phyloP scores from a whole-genome alignment of 2,329 filamentous ascomycete genomes.

The Verticillium dahliae region DNA sequence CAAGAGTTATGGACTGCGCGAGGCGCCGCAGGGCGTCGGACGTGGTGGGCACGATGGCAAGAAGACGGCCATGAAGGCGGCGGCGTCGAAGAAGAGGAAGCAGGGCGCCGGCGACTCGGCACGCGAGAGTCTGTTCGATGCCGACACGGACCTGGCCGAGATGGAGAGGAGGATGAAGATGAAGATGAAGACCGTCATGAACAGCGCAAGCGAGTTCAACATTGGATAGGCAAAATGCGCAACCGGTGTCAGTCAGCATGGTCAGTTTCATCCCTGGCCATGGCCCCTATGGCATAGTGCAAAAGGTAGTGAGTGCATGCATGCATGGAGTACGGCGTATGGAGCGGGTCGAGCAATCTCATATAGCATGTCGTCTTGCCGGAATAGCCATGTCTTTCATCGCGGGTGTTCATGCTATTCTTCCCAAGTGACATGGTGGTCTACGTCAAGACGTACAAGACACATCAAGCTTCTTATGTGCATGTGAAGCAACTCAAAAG shows the following conservation, averaged over 20 bases:
- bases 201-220: conserved; percentile 60
- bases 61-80: conserved; percentile 30
- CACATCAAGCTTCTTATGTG: background rate
- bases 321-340: background rate
- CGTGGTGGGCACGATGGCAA: conserved; percentile 43
- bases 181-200: conserved; percentile 52
- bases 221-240: conserved; percentile 40
- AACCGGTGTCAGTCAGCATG: too few species aligned
- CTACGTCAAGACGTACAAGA: too few species aligned
- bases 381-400: background rate
- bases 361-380: background rate
- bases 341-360: background rate
- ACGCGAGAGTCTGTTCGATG: conserved; percentile 20
- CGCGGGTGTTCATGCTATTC: background rate
- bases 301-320: background rate
- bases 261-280: background rate
- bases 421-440: background rate
- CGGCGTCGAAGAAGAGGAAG: conserved; percentile 13
- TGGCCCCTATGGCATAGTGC: background rate
- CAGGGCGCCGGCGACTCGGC: conserved; percentile 18
- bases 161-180: conserved; percentile 59
- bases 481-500: background rate
- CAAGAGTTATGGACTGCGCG: conserved; percentile 86
- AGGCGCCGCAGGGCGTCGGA: conserved; percentile 79
- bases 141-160: conserved; percentile 33